Evolutionary conservation across 331 rosid species (phyloP), one percentile per base, ranked within the genome.

Genomic region (Saraca asoca): DNA sequence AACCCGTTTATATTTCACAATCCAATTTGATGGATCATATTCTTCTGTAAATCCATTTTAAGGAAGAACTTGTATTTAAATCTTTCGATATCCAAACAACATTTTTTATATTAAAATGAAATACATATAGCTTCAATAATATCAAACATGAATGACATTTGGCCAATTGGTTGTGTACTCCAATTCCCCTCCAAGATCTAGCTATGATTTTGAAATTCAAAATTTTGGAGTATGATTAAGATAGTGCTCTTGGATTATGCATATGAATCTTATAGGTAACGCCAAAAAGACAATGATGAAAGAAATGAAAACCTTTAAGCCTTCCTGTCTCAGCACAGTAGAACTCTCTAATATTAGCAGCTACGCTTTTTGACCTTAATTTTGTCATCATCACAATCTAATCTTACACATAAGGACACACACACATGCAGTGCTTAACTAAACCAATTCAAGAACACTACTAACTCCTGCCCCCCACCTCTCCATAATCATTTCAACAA

Each of bases 311-410:
- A 54, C 66, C 53, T 54, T 70, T 24, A 29, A 29, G 24, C 33
- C 5, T 34, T 24, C 46, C 8, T 54, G 62, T 59, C 68, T 75
- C 13, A 42, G 24, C 33, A 44, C 31, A 24, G 31, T 24, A 24
- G 31, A 24, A 24, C 31, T 24, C 9, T 66, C 58, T 66, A 59
- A 60, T 54, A 60, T 46, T 72, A 19, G 68, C 57, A 62, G 39
- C 50, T 66, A 75, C 44, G 58, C 78, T 39, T 72, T 72, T 82
- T 71, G 64, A 71, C 77, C 81, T 56, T 60, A 75, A 56, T 42
- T 68, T 68, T 56, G 66, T 60, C 74, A 75, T 79, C 78, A 77
- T 68, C 78, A 71, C 53, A 58, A 78, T 52, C 71, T 71, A 64
- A 75, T 78, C 74, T 79, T 73, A 60, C 74, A 56, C 61, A 58